Conservation (phyloP, 306 rosid genomes). For the Pueraria montana region DNA sequence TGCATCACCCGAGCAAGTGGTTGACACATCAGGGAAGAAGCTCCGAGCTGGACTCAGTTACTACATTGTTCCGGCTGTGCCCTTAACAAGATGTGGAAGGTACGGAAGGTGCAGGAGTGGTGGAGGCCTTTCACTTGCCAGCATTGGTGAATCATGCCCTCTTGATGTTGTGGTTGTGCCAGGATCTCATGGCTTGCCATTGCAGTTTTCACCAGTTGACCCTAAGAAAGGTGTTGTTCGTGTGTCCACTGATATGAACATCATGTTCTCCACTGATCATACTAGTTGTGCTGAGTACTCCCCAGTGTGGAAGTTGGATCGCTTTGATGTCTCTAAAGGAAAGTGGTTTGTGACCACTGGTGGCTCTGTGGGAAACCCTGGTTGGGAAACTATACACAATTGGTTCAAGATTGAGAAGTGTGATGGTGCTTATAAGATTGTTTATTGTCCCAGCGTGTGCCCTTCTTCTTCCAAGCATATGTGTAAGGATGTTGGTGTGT, state of each 20-base stretch:
- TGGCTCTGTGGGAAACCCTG: conserved; percentile 51
- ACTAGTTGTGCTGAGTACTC: conserved; percentile 16
- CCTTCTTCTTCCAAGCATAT: neutral
- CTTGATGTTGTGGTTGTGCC: conserved; percentile 51
- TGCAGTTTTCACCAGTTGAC: conserved; percentile 46
- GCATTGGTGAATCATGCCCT: conserved; percentile 43
- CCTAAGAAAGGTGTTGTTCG: conserved; percentile 49
- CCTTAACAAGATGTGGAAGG: neutral
- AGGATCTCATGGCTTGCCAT: conserved; percentile 44
- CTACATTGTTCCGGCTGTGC: conserved; percentile 10
- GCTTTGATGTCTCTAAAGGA: conserved; percentile 5
- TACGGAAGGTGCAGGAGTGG: neutral
- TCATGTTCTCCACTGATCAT: conserved; percentile 34
- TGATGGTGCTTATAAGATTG: conserved; percentile 54
- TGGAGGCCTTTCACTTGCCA: conserved; percentile 1
- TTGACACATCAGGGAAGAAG: conserved; percentile 49
- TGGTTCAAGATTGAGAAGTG: conserved; percentile 68
- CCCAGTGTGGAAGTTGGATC: conserved; percentile 58
- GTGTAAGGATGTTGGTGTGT: conserved; percentile 38
- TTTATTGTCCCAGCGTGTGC: conserved; percentile 65
- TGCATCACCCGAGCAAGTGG: conserved; percentile 46
- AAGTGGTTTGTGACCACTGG: conserved; percentile 54
- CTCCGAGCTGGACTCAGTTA: conserved; percentile 31
- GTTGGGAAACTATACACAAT: conserved; percentile 44
- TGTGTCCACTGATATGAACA: conserved; percentile 57